These are phyloP conservation scores for Solanum hybrid DNA, from an alignment of 305 asterid species.

Conservation along the genomic window DNA sequence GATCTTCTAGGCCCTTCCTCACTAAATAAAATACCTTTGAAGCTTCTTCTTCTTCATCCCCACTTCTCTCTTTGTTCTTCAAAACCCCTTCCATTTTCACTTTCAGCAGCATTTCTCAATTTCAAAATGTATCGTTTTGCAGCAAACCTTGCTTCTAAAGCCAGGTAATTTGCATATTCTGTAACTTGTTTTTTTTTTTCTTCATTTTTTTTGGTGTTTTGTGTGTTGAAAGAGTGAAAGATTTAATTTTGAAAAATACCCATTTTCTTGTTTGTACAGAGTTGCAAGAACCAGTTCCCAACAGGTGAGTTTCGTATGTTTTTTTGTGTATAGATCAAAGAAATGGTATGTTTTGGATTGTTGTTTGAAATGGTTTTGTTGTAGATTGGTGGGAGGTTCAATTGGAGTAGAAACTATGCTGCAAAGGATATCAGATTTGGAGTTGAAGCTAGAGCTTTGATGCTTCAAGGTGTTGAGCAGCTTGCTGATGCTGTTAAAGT, in stretches of 20 bases:
- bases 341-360: neutral
- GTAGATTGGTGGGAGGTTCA: slow-evolving; percentile 46
- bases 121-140: slow-evolving; percentile 54
- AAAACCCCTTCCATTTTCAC: neutral
- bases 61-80: neutral
- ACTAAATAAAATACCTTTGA: neutral
- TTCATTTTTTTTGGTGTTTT: neutral
- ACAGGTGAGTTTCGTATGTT: slow-evolving; percentile 16
- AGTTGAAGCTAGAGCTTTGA: slow-evolving; percentile 65
- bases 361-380: neutral
- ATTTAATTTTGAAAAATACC: neutral
- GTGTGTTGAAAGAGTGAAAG: neutral
- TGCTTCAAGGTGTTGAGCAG: slow-evolving; percentile 82
- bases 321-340: neutral
- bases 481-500: slow-evolving; percentile 79
- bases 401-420: slow-evolving; percentile 63
- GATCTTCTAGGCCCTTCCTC: slow-evolving; percentile 35
- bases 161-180: slow-evolving; percentile 30
- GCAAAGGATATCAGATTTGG: slow-evolving; percentile 77
- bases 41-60: neutral
- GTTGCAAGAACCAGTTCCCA: slow-evolving; percentile 42
- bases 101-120: neutral
- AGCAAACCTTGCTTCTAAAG: slow-evolving; percentile 67
- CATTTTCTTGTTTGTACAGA: slow-evolving; percentile 20
- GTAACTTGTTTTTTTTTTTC: neutral